Percentiles rank a stretch among this genome's conserved stretches.
Evolutionary conservation across 345 rosid species (phyloP).

Genomic region (Gossypium thurberi): DNA sequence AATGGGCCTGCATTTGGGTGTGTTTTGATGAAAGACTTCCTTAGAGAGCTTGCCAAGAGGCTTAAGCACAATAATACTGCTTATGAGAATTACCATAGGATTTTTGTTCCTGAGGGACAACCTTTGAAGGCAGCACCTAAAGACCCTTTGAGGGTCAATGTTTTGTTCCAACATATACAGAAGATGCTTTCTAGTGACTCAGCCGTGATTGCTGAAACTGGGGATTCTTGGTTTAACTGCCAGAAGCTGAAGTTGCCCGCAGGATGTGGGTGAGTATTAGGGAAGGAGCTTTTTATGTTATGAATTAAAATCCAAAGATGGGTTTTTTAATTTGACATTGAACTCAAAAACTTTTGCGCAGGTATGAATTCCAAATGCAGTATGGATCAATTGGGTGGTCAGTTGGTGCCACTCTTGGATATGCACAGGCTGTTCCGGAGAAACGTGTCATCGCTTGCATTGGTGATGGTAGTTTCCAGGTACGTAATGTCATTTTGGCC

Average conservation of each 20-base stretch:
- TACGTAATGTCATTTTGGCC: constrained; percentile 2
- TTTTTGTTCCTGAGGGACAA: constrained; percentile 55
- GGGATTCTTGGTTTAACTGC: constrained; percentile 88
- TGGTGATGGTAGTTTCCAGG: constrained; percentile 90
- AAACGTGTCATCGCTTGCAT: constrained; percentile 77
- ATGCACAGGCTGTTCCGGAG: constrained; percentile 68
- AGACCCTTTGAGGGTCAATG: constrained; percentile 69
- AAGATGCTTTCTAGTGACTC: constrained; percentile 59
- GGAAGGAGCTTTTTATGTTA: not conserved
- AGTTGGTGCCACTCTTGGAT: constrained; percentile 77
- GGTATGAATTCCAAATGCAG: constrained; percentile 88
- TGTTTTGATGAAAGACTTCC: constrained; percentile 69
- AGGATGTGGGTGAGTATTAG: constrained; percentile 58
- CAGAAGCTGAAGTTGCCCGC: constrained; percentile 69
- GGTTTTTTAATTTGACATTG: not conserved
- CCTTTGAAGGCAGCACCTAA: constrained; percentile 45
- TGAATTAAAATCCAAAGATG: not conserved
- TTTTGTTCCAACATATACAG: constrained; percentile 64
- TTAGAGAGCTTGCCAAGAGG: constrained; percentile 46
- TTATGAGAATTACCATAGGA: constrained; percentile 66
- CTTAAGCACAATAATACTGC: constrained; percentile 49
- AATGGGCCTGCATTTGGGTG: constrained; percentile 80
- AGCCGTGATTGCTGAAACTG: constrained; percentile 81
- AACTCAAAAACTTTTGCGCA: constrained; percentile 14
- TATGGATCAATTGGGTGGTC: constrained; percentile 93